Evolutionary conservation across 345 rosid species (phyloP), one percentile per base, ranked within the genome.

Genomic region (Leavenworthia alabamica): DNA sequence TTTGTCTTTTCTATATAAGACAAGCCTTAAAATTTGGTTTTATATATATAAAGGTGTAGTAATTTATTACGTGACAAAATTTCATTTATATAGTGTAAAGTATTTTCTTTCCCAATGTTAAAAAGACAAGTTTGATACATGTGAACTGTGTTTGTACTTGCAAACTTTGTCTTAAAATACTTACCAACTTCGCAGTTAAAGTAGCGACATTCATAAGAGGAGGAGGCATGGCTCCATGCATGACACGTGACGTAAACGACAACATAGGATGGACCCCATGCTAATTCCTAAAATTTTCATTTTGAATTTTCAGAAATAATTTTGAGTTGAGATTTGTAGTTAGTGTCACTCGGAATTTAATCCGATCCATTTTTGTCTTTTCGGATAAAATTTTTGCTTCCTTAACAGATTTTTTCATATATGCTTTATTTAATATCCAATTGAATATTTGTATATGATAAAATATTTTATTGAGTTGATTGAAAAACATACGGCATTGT

Each of bases 171-270:
- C 3, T 8, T 9, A 4, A 4, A 33, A 29, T 4, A 9, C 5
- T 46, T 33, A 6, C 26, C 12, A 47, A 48, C 13, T 48, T 15
- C 12, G 6, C 46, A 35, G n/a, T 11, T 36, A 24, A 16, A 16
- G 2, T 14, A 37, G 61, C 42, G 62, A 56, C 13, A 37, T 26
- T 26, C 13, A 37, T 37, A 28, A 46, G 22, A 66, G 9, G 57
- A 56, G 16, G 11, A 47, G 26, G 24, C 24, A 39, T 67, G 71
- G 64, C 50, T 67, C 64, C 58, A 57, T 39, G 39, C 50, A 67
- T 29, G 58, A 47, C 64, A 47, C 57, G 71, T 67, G 49, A 57
- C 42, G 35, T 45, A 66, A 36, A 67, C 50, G 71, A 57, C 58
- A 67, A 47, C 57, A 56, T 46, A 41, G 17, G 49, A 57, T 47